Conservation (phyloP, 2,329 filamentous ascomycete genomes). For the Cladophialophora yegresii region DNA sequence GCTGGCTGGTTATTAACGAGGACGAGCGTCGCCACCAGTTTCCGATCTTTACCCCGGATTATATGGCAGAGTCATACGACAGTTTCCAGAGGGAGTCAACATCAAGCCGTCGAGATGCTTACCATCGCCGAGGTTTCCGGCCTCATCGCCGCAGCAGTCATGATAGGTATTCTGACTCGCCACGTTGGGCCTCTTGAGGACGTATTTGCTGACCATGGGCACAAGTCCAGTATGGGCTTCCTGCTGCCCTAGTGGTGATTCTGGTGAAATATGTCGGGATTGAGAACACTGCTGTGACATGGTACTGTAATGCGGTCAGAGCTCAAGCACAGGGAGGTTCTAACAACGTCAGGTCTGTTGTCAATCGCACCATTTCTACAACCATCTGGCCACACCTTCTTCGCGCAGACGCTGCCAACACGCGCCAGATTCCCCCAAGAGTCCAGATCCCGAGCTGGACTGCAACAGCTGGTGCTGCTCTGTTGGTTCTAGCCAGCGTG, state of each 20-base stretch:
- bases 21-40: background rate
- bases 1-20: background rate
- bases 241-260: slow-evolving; percentile 1
- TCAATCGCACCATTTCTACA: slow-evolving; percentile 20
- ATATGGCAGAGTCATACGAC: too few relatives aligned
- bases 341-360: slow-evolving; percentile 19
- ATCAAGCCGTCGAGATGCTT: background rate
- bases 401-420: slow-evolving; percentile 20
- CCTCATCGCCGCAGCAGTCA: slow-evolving; percentile 8
- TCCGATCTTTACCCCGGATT: too few relatives aligned
- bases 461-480: slow-evolving; percentile 11
- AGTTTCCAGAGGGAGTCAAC: background rate
- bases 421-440: slow-evolving; percentile 2
- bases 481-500: slow-evolving; percentile 18
- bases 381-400: slow-evolving; percentile 21
- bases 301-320: background rate
- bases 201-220: background rate
- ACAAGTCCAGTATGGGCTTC: slow-evolving; percentile 4
- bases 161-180: slow-evolving; percentile 2
- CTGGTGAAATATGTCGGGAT: slow-evolving; percentile 9
- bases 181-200: background rate
- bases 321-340: background rate
- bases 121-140: slow-evolving; percentile 7
- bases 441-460: slow-evolving; percentile 13
- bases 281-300: slow-evolving; percentile 8